Evolutionary conservation across 192 early-diverging fungal genomes (phyloP).

Genomic region (Ambispora gerdemannii): DNA sequence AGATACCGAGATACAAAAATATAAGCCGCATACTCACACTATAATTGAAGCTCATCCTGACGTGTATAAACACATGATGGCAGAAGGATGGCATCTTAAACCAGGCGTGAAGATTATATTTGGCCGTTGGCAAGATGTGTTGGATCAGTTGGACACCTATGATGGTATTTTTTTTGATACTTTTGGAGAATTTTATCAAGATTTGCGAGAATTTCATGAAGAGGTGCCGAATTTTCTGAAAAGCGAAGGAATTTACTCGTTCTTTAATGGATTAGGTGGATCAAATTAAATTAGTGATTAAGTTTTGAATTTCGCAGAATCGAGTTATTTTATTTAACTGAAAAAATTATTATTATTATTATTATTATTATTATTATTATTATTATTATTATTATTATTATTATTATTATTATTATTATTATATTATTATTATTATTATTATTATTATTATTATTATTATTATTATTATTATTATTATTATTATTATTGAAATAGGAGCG

Average conservation of each 20-base stretch:
- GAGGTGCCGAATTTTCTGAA: constrained; percentile 70
- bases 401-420: not conserved
- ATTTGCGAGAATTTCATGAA: constrained; percentile 69
- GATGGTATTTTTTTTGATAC: constrained; percentile 97
- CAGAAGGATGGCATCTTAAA: constrained; percentile 82
- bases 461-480: not conserved
- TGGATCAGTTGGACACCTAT: constrained; percentile 69
- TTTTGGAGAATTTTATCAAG: constrained; percentile 92
- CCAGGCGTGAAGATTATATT: constrained; percentile 79
- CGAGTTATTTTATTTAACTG: too few relatives aligned
- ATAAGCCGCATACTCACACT: constrained; percentile 67
- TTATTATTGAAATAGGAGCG: constrained; percentile 49
- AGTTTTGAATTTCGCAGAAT: too few relatives aligned
- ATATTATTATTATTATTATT: not conserved
- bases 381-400: too few relatives aligned
- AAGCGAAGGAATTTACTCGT: constrained; percentile 81
- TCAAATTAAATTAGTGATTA: too few relatives aligned
- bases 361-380: too few relatives aligned
- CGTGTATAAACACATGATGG: constrained; percentile 84
- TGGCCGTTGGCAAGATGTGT: constrained; percentile 90
- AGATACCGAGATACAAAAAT: constrained; percentile 77
- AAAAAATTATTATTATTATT: too few relatives aligned
- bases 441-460: not conserved
- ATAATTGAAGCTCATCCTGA: constrained; percentile 98
- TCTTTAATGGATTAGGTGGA: constrained; percentile 80